Percentiles rank a stretch among this genome's conserved stretches.
Conservation (phyloP, 1,284 basidiomycete genomes). For the Heterobasidion parviporum region DNA sequence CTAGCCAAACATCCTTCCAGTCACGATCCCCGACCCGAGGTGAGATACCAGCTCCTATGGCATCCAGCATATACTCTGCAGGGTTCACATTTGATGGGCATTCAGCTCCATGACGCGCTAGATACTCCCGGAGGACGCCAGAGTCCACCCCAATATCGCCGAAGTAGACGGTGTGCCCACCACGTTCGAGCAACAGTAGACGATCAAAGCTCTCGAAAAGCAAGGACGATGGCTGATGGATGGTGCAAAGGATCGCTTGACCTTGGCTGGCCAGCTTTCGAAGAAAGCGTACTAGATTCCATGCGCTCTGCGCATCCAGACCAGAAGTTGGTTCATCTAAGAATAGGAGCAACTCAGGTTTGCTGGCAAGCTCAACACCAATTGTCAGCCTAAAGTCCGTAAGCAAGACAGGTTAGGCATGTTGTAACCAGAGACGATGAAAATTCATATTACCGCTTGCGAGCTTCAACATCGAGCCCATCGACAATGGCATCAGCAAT, state of each 20-base stretch:
- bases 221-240: constrained; percentile 68
- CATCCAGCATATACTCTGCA: constrained; percentile 30
- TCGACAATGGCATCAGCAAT: constrained; percentile 56
- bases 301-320: constrained; percentile 75
- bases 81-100: constrained; percentile 53
- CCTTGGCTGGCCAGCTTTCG: constrained; percentile 81
- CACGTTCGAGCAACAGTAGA: constrained; percentile 56
- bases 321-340: constrained; percentile 49
- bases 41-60: constrained; percentile 30
- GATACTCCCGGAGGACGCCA: constrained; percentile 56
- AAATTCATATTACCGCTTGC: constrained; percentile 37
- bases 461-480: constrained; percentile 64
- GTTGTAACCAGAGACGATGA: too few relatives aligned
- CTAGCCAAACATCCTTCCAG: constrained; percentile 58
- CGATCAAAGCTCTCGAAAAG: constrained; percentile 78
- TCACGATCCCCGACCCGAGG: constrained; percentile 48
- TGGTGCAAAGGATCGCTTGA: constrained; percentile 72
- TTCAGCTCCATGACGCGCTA: constrained; percentile 56
- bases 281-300: constrained; percentile 80
- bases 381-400: constrained; percentile 57
- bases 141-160: constrained; percentile 72
- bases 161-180: constrained; percentile 75
- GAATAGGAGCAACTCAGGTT: constrained; percentile 78
- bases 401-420: too few relatives aligned
- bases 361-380: constrained; percentile 82